These are phyloP conservation scores for Geotrichum klebahnii DNA, from an alignment of 1,139 yeast genomes.

Conservation along the genomic window DNA sequence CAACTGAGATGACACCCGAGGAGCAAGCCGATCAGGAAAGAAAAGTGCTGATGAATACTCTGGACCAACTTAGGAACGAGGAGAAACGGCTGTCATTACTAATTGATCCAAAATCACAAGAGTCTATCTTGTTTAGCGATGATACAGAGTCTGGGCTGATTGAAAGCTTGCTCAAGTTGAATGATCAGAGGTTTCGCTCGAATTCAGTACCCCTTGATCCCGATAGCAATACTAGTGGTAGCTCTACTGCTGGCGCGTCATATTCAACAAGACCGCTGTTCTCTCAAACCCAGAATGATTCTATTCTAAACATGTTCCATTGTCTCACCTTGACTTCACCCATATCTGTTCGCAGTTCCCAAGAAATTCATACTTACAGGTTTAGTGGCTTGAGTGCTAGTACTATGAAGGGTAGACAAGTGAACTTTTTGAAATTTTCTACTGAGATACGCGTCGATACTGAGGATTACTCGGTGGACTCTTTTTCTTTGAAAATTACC, in stretches of 20 bases:
- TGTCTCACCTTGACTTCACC: slow-evolving; percentile 21
- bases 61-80: slow-evolving; percentile 18
- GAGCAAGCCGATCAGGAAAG: neutral
- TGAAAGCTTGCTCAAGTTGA: neutral
- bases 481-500: slow-evolving; percentile 23
- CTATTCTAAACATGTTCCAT: slow-evolving; percentile 26
- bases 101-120: neutral
- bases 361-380: neutral
- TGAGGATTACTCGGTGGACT: slow-evolving; percentile 21
- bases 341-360: slow-evolving; percentile 1
- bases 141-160: neutral
- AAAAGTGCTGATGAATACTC: slow-evolving; percentile 11
- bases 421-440: slow-evolving; percentile 23
- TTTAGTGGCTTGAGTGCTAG: slow-evolving; percentile 17
- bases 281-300: slow-evolving; percentile 11
- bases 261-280: slow-evolving; percentile 4
- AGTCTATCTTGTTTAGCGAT: neutral
- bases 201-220: neutral
- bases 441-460: slow-evolving; percentile 21
- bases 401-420: slow-evolving; percentile 15
- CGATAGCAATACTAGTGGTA: no score
- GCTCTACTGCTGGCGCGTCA: no score
- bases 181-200: neutral
- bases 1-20: neutral
- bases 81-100: slow-evolving; percentile 7